Base-by-base conservation (phyloP, 805 yeast genomes). In the Kluyveromyces dobzhanskii region DNA sequence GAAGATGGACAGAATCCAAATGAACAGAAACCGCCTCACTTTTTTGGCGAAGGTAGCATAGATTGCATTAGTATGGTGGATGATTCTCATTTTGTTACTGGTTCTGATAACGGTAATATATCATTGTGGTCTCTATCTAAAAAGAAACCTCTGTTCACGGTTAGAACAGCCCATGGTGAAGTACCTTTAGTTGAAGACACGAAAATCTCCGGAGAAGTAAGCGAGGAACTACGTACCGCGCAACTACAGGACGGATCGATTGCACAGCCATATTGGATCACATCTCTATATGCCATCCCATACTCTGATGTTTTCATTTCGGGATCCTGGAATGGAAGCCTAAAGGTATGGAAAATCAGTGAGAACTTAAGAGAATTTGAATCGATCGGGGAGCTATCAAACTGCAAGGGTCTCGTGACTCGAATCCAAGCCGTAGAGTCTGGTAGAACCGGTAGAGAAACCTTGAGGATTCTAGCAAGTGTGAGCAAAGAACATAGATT, bases 51-150 rank as follows among this genome's bases (percentile, higher is more conserved):
- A 59, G 97, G 97, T 10, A 78, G 92, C 45, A 79, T 90, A 38
- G 97, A 90, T 51, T 80, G 84, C 54, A 92, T 88, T 25, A 67
- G 83, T 10, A 87, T 88, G 96, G 63, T 85, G 39, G 98, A 92
- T 61, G 95, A 88, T 61, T 76, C 87, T 19, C 87, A 84, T 58
- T 92, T 92, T 56, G 78, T 92, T 34, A 88, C 97, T 1, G 97
- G 97, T 4, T 80, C 95, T 12, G 98, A 92, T 57, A 90, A 88
- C 57, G 98, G 98, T 31, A 83, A 77, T 54, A 64, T 92, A 24
- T 66, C 85, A n/a, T 67, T 92, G 44, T 92, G 98, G 98, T 78
- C 95, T 2, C 64, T 82, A 41, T 79, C 85, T 18, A 86, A 86
- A 64, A 92, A 92, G 73, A 88, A 86, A 62, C 94, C 97, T 12